Percentiles rank a stretch among this genome's conserved stretches.
phyloP scores from a whole-genome alignment of 2,329 filamentous ascomycete genomes.

The Coniochaeta prunicola region DNA sequence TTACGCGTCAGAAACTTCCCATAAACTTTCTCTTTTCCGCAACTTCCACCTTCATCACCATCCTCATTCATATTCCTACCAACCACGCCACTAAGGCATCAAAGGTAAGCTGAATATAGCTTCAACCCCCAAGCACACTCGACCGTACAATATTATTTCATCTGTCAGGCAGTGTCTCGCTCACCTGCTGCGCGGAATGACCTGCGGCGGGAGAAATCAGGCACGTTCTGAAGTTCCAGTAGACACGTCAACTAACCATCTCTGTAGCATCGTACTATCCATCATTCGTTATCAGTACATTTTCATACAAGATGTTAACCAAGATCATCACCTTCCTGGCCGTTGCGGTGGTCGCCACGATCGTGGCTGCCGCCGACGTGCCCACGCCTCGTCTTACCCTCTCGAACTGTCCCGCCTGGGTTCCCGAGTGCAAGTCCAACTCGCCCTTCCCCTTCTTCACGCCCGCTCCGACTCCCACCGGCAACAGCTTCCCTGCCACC shows the following conservation, averaged over 20 bases:
- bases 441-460: not conserved
- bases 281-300: not conserved
- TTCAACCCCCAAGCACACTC: not conserved
- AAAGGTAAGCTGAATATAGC: not conserved
- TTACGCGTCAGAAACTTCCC: not conserved
- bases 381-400: not conserved
- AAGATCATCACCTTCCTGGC: not conserved
- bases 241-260: not conserved
- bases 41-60: not conserved
- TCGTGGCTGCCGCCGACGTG: not conserved
- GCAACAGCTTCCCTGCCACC: not conserved
- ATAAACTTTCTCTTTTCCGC: not conserved
- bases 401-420: not conserved
- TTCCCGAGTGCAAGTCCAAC: not conserved
- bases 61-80: not conserved
- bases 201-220: not conserved
- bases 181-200: not conserved
- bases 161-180: not conserved
- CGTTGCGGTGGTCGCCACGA: not conserved
- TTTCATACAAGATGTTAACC: not conserved
- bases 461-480: not conserved
- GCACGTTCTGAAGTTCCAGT: not conserved
- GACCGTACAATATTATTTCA: not conserved
- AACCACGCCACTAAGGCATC: not conserved
- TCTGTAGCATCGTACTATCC: not conserved